Evolutionary conservation across 768 basidiomycete species (phyloP).

Genomic region (Suillus variegatus): DNA sequence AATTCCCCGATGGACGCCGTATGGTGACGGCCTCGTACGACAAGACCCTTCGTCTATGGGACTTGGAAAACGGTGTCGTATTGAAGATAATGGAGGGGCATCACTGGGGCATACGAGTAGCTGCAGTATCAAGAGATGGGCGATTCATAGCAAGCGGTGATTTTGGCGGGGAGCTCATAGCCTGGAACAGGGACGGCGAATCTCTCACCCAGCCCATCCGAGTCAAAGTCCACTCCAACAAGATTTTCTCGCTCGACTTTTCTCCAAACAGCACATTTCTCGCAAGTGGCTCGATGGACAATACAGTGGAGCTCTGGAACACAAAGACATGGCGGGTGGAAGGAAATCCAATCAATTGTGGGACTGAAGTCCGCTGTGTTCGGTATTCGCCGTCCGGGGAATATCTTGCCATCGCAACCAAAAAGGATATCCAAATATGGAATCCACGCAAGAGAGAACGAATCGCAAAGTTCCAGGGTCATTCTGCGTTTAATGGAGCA

Average conservation of each 20-base stretch:
- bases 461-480: background rate
- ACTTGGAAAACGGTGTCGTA: background rate
- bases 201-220: background rate
- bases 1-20: background rate
- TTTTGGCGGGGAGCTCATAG: background rate
- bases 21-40: background rate
- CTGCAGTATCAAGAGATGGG: background rate
- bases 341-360: background rate
- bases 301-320: background rate
- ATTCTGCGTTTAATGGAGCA: background rate
- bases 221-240: background rate
- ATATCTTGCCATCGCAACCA: background rate
- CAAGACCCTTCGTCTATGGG: background rate
- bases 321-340: background rate
- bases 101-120: too few species aligned
- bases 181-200: background rate
- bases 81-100: background rate
- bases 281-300: background rate
- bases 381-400: background rate
- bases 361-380: background rate
- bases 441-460: background rate
- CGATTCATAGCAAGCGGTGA: background rate
- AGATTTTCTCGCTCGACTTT: background rate
- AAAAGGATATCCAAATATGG: background rate
- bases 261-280: background rate